These are phyloP conservation scores for Mallotus nudiflorus DNA, from an alignment of 345 rosid species.

Conservation along the genomic window DNA sequence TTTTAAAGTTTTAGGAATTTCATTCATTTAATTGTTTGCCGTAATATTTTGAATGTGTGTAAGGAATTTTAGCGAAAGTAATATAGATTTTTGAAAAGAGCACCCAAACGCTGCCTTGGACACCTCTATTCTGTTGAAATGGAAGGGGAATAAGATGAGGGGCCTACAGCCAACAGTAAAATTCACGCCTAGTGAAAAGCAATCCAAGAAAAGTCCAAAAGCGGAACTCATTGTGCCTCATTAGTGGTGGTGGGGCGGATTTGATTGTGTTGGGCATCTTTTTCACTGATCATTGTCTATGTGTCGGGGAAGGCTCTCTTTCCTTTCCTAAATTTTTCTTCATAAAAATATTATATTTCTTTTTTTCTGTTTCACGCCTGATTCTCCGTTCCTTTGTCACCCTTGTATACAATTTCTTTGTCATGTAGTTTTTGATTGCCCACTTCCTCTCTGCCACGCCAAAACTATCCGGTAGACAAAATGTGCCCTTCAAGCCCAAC, in stretches of 20 bases:
- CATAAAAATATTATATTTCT: not conserved
- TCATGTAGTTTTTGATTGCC: conserved; percentile 25
- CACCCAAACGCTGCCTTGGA: conserved; percentile 7
- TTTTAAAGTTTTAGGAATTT: no score
- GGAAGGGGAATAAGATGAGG: conserved; percentile 14
- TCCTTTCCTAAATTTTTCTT: not conserved
- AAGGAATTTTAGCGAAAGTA: no score
- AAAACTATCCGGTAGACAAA: conserved; percentile 31
- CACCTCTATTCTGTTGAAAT: not conserved
- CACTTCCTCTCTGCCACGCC: conserved; percentile 18
- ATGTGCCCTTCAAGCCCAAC: conserved; percentile 16
- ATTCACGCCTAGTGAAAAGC: conserved; percentile 72
- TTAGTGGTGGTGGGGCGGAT: conserved; percentile 60
- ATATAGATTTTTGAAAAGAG: no score
- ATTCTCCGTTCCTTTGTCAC: conserved; percentile 65
- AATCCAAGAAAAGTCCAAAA: conserved; percentile 60
- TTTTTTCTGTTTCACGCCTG: conserved; percentile 41
- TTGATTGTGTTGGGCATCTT: conserved; percentile 57
- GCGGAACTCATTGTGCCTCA: conserved; percentile 51
- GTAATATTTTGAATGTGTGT: no score
- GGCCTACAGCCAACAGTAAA: conserved; percentile 45
- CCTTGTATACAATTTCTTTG: conserved; percentile 30
- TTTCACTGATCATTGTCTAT: conserved; percentile 42
- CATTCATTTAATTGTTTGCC: no score
- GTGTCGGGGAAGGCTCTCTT: conserved; percentile 46